These are phyloP conservation scores for Mycosarcoma mackinlayi DNA, from an alignment of 1,284 basidiomycete species.

Conservation along the genomic window DNA sequence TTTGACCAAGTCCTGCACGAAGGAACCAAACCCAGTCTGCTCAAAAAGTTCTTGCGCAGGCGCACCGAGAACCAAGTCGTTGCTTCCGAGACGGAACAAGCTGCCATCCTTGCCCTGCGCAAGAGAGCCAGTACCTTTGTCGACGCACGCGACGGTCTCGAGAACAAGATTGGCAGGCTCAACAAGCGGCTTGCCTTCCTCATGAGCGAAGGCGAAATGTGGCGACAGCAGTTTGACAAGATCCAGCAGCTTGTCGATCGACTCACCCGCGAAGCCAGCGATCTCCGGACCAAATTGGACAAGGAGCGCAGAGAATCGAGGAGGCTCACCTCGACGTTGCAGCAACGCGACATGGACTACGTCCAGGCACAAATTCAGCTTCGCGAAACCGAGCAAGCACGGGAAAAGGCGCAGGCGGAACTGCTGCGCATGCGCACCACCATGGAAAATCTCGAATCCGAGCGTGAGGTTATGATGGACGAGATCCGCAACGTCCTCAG, in stretches of 20 bases:
- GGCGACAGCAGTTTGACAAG: constrained; percentile 88
- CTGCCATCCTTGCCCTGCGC: constrained; percentile 57
- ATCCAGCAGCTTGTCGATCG: constrained; percentile 89
- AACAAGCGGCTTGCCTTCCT: constrained; percentile 82
- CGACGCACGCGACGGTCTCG: constrained; percentile 76
- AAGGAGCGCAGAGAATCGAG: constrained; percentile 88
- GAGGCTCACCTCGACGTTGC: constrained; percentile 73
- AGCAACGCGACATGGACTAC: constrained; percentile 60
- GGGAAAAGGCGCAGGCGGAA: constrained; percentile 58
- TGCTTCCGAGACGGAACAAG: constrained; percentile 55
- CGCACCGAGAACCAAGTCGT: constrained; percentile 44
- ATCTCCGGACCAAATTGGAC: constrained; percentile 82
- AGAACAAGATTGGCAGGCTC: constrained; percentile 77
- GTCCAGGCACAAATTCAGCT: constrained; percentile 59
- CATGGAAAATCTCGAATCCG: constrained; percentile 56
- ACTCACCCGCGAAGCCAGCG: constrained; percentile 81
- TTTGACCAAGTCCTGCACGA: constrained; percentile 78
- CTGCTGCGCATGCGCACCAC: constrained; percentile 56
- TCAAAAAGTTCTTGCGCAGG: constrained; percentile 55
- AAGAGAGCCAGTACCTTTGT: constrained; percentile 90
- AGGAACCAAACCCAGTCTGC: constrained; percentile 49
- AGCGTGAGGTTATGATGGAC: constrained; percentile 65
- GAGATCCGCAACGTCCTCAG: constrained; percentile 62
- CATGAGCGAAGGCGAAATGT: constrained; percentile 88
- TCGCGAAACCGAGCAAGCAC: constrained; percentile 59